Base-by-base conservation (phyloP, 2,329 filamentous ascomycete genomes). In the Ascochyta lentis region DNA sequence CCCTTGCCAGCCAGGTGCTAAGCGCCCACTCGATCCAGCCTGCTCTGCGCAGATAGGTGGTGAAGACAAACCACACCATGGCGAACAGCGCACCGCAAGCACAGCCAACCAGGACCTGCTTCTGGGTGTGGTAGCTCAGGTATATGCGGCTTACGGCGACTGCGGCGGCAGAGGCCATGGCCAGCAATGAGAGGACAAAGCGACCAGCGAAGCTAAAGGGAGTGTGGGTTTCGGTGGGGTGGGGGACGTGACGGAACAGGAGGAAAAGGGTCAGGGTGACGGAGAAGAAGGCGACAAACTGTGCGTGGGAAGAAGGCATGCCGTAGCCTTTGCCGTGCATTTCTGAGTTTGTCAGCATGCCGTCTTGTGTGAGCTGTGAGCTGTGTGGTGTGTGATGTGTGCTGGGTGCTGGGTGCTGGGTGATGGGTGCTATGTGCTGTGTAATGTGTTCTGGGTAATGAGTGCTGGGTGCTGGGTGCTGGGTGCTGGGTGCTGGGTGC, bases 231-330 rank as follows among this genome's bases (percentile, higher is more conserved):
- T 81, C 78, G 65, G 79, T 72, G 72, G 82, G 51, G 49, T 78
- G 71, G 4, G 77, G 76, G 15, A 68, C 64, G 76, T 96, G 92
- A 58, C 94, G 86, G 57, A 93, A 80, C 41, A 96, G 83, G 40
- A 99, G 83, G 79, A 98, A 98, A 19, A 99, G 81, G 23, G 86
- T 82, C 56, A 98, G 79, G 59, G 90, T 95, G 54, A 96, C 79
- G 54, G 91, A 89, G 84, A 96, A 98, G 81, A 92, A 99, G 52
- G 89, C 85, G 58, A 94, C 90, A 74, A 97, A 99, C 79, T 99
- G 95, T 8, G 95, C 90, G 78, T 99, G 95, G 34, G 93, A 97
- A 7, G 86, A 88, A 10, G 95, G 95, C 96, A 99, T 99, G 67
- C 95, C 96, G 73, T 99, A 99, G 61, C 95, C 95, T 76, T 96